A percentile compares a stretch with the other conserved stretches of the same genome.
Evolutionary conservation across 164 flowering plant genomes (phyloP).

Genomic region (Kalanchoe fedtschenkoi): DNA sequence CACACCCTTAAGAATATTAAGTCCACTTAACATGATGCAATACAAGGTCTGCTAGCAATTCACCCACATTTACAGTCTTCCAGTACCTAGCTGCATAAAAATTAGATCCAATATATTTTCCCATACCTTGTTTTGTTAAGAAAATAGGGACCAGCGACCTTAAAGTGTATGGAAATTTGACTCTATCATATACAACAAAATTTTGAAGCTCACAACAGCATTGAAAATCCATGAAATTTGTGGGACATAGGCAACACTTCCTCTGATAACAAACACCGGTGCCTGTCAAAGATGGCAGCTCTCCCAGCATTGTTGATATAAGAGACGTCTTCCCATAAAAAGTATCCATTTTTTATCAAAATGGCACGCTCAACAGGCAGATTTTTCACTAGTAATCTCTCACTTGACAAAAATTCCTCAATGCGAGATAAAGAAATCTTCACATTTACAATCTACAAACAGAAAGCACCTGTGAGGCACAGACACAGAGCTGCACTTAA

Average conservation of each 20-base stretch:
- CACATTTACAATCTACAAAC: conserved; percentile 68
- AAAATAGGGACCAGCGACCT: neutral
- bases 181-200: neutral
- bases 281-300: conserved; percentile 59
- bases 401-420: conserved; percentile 77
- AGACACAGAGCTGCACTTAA: neutral
- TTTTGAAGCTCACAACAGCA: conserved; percentile 61
- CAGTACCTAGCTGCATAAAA: conserved; percentile 57
- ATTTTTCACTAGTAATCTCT: conserved; percentile 74
- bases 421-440: conserved; percentile 84
- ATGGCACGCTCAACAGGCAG: conserved; percentile 85
- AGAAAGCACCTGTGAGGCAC: neutral
- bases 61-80: conserved; percentile 69
- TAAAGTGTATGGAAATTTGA: neutral
- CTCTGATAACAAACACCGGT: conserved; percentile 61
- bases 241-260: conserved; percentile 88
- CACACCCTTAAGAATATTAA: neutral
- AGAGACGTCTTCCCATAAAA: conserved; percentile 95
- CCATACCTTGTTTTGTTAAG: conserved; percentile 51
- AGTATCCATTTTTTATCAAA: conserved; percentile 69
- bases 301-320: conserved; percentile 95
- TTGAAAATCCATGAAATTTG: conserved; percentile 98
- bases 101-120: conserved; percentile 72
- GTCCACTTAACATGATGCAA: conserved; percentile 63
- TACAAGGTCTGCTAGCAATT: conserved; percentile 78